Evolutionary conservation across 768 basidiomycete species (phyloP).

Genomic region (Leccinum variicolor): DNA sequence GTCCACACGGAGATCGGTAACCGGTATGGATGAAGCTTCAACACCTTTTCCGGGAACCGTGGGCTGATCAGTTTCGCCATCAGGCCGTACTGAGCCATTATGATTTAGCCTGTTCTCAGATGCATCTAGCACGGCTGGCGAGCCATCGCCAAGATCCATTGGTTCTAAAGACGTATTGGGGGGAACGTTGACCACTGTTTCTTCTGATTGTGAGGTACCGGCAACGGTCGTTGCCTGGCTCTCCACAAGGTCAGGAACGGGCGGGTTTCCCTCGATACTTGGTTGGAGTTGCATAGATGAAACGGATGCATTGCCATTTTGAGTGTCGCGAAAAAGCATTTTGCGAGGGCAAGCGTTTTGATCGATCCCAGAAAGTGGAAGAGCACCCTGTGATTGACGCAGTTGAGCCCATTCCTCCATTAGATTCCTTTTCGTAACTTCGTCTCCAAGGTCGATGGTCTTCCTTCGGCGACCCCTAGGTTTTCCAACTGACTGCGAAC

Average conservation of each 20-base stretch:
- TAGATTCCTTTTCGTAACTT: slow-evolving; percentile 18
- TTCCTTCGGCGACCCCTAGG: slow-evolving; percentile 16
- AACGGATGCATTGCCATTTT: not conserved
- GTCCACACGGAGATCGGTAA: not conserved
- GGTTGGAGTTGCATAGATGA: not conserved
- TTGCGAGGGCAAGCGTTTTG: not conserved
- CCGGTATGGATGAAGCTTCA: not conserved
- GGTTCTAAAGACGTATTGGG: not conserved
- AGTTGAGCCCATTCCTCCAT: slow-evolving; percentile 31
- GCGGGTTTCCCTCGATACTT: not conserved
- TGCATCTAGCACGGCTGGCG: not conserved
- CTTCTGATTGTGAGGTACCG: slow-evolving; percentile 2
- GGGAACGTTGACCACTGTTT: not conserved
- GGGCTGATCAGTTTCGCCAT: slow-evolving; percentile 1
- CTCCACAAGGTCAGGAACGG: not conserved
- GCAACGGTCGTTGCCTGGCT: not conserved
- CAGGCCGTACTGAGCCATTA: not conserved
- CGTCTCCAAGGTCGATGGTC: slow-evolving; percentile 16
- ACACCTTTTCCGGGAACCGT: not conserved
- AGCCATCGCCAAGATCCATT: not conserved
- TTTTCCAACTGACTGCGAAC: slow-evolving; percentile 6
- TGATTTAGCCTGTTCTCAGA: not conserved
- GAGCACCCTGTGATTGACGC: slow-evolving; percentile 26
- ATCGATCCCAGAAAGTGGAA: slow-evolving; percentile 12
- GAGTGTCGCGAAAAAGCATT: not conserved